These are phyloP conservation scores for Dissophora globulifera DNA, from an alignment of 192 early-diverging fungal genomes.

Conservation along the genomic window DNA sequence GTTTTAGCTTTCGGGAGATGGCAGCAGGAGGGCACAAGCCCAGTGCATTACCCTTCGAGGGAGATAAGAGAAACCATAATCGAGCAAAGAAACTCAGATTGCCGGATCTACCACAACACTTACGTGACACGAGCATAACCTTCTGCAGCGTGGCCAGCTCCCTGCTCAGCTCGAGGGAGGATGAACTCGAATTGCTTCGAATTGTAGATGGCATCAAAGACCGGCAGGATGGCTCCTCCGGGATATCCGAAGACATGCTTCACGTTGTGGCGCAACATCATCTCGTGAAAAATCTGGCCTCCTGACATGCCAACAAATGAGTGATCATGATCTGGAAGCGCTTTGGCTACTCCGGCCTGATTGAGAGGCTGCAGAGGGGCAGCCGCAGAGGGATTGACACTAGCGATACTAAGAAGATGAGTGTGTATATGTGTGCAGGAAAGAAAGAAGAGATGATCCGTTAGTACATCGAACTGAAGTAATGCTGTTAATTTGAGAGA, in stretches of 20 bases:
- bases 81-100: neutral
- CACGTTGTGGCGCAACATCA: constrained; percentile 95
- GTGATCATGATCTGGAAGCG: constrained; percentile 69
- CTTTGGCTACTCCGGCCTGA: constrained; percentile 10
- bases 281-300: constrained; percentile 98
- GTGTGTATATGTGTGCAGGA: neutral
- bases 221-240: constrained; percentile 97
- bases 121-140: constrained; percentile 93
- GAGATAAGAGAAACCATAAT: constrained; percentile 36
- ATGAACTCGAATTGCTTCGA: constrained; percentile 96
- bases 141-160: constrained; percentile 98
- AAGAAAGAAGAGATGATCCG: neutral
- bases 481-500: too few relatives aligned
- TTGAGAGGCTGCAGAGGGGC: constrained; percentile 34
- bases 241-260: constrained; percentile 98
- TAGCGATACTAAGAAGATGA: neutral
- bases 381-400: constrained; percentile 15
- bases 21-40: too few relatives aligned
- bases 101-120: constrained; percentile 28
- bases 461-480: too few relatives aligned
- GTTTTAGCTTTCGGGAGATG: constrained; percentile 15
- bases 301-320: constrained; percentile 96
- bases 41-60: too few relatives aligned
- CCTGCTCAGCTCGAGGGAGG: constrained; percentile 97
- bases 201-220: constrained; percentile 98